A percentile compares a stretch with the other conserved stretches of the same genome.
These are phyloP conservation scores for Pezizomycotina sp. DNA, from an alignment of 2,329 filamentous ascomycete species.

Conservation along the genomic window DNA sequence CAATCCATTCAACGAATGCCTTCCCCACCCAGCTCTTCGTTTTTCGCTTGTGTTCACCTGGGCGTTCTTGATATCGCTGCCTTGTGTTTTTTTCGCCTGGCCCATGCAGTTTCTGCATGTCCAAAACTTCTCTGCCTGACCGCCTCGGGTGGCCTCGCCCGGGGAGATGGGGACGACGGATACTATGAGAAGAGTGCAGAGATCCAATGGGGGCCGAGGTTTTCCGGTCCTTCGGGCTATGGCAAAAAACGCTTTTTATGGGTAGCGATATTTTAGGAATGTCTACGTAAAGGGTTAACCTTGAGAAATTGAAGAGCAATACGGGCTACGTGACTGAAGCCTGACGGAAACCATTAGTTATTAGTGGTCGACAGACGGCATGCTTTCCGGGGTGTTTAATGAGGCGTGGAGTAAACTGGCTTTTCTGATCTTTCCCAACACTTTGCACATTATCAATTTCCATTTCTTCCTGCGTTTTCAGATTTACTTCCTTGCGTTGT, in stretches of 20 bases:
- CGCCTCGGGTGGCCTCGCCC: slow-evolving; percentile 14
- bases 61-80: slow-evolving; percentile 12
- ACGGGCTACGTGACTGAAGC: slow-evolving; percentile 19
- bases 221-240: slow-evolving; percentile 7
- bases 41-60: slow-evolving; percentile 11
- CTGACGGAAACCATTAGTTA: slow-evolving; percentile 15
- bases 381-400: slow-evolving; percentile 19
- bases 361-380: slow-evolving; percentile 20
- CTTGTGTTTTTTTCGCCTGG: too few relatives aligned
- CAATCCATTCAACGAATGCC: slow-evolving; percentile 21
- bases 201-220: slow-evolving; percentile 10
- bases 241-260: too few relatives aligned
- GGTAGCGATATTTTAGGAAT: too few relatives aligned
- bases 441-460: too few relatives aligned
- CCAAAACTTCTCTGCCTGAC: slow-evolving; percentile 18
- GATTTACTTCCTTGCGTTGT: too few relatives aligned
- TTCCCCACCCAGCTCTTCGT: slow-evolving; percentile 18
- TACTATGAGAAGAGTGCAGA: slow-evolving; percentile 20
- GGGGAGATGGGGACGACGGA: slow-evolving; percentile 17
- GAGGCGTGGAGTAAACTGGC: slow-evolving; percentile 21
- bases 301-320: too few relatives aligned
- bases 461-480: too few relatives aligned
- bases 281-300: too few relatives aligned
- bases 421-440: slow-evolving; percentile 16
- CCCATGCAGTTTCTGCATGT: too few relatives aligned